A percentile compares a stretch with the other conserved stretches of the same genome.
Evolutionary conservation across 768 basidiomycete species (phyloP).

Genomic region (Cystobasidiopsis lactophilus): DNA sequence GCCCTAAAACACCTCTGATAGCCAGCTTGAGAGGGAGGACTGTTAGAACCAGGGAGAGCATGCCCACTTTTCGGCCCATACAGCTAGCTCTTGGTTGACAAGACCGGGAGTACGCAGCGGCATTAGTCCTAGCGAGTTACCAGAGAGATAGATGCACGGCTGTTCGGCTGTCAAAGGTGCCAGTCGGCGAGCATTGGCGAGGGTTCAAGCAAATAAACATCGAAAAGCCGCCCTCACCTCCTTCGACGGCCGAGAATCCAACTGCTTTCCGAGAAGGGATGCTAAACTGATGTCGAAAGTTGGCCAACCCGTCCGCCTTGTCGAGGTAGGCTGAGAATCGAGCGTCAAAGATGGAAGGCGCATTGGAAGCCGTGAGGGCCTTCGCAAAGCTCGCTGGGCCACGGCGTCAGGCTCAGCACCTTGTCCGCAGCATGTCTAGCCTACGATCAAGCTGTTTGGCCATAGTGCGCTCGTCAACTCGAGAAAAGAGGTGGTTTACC

Average conservation of each 20-base stretch:
- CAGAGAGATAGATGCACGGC: conserved; percentile 66
- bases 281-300: neutral
- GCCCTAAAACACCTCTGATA: conserved; percentile 30
- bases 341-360: conserved; percentile 4
- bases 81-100: conserved; percentile 57
- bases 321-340: conserved; percentile 4
- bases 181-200: neutral
- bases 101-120: conserved; percentile 49
- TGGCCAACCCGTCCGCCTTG: neutral
- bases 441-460: no score
- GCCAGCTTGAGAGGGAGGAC: neutral
- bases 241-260: neutral
- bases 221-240: neutral
- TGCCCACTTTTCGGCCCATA: conserved; percentile 45
- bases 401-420: no score
- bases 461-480: no score
- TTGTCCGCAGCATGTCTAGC: no score
- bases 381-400: neutral
- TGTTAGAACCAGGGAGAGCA: neutral
- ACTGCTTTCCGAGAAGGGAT: neutral
- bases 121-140: conserved; percentile 76
- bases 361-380: conserved; percentile 6
- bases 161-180: conserved; percentile 31
- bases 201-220: neutral
- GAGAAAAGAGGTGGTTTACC: no score